phyloP scores from a whole-genome alignment of 2,329 filamentous ascomycete species.

The Huntiella moniliformis region DNA sequence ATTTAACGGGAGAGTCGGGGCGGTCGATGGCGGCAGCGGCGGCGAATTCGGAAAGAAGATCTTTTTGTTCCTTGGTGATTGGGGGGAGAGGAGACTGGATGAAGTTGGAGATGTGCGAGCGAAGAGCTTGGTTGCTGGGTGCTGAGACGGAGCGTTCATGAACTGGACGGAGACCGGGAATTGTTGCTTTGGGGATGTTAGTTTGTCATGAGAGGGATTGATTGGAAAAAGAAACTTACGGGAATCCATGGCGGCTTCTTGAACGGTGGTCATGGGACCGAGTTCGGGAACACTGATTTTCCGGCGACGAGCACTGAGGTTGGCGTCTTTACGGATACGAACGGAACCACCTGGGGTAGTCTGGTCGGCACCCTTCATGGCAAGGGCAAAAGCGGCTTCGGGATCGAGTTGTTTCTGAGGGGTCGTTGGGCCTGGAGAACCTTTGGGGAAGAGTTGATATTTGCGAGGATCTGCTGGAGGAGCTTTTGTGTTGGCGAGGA shows the following conservation, averaged over 20 bases:
- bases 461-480: conserved; percentile 21
- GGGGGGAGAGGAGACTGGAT: conserved; percentile 10
- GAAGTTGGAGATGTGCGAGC: conserved; percentile 8
- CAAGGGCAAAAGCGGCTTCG: conserved; percentile 29
- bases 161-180: conserved; percentile 44
- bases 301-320: conserved; percentile 36
- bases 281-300: conserved; percentile 47
- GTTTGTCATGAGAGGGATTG: background rate
- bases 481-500: background rate
- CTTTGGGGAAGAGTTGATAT: conserved; percentile 42
- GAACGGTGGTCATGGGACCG: conserved; percentile 49
- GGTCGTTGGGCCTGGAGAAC: conserved; percentile 18
- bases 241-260: conserved; percentile 50
- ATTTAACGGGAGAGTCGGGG: conserved; percentile 6
- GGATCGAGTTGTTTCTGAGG: conserved; percentile 28
- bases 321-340: conserved; percentile 37
- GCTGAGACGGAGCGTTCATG: conserved; percentile 47
- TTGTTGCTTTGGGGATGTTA: conserved; percentile 32
- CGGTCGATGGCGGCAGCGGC: conserved; percentile 1
- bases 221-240: conserved; percentile 25
- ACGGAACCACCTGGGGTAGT: conserved; percentile 24
- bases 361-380: conserved; percentile 26
- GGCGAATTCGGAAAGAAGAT: conserved; percentile 13
- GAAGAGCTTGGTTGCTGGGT: conserved; percentile 21
- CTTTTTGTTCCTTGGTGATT: conserved; percentile 18